Evolutionary conservation across 148 eudicot species (phyloP), one percentile per base, ranked within the genome.

Genomic region (Vaccinium darrowii): DNA sequence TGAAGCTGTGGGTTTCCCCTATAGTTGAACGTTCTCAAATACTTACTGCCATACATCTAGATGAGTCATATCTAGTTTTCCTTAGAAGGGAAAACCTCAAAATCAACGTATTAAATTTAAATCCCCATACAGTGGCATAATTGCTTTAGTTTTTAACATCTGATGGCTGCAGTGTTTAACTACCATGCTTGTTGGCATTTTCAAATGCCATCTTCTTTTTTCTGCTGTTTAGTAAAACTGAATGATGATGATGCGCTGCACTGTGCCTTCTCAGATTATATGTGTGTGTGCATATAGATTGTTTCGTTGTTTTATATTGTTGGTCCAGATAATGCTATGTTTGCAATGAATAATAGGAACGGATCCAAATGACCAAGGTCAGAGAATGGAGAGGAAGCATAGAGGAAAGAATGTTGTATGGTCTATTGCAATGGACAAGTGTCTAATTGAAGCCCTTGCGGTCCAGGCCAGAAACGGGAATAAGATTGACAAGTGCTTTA

Each of bases 391-490:
- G 60, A 72, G 73, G 84, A 82, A 72, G 67, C 84, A 82, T 82
- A 82, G 72, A 82, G 84, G 84, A 53, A 82, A 82, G 67, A 82
- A 82, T 7, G 84, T 82, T 33, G 84, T 82, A 9, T 82, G 84
- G 84, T 82, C 84, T 71, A n/a, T 82, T 9, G 84, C 78, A 52
- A 82, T 82, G 84, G 84, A 82, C 78, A 82, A 82, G 78, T 82
- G 84, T 72, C 78, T 82, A 5, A 82, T 82, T 72, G 84, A 82
- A 71, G 65, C 84, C 33, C 78, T 82, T 4, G 84, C 84, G 0
- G 74, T 82, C 79, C 84, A 82, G 65, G 84, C 84, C 19, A 82
- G 78, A 82, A 82, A 72, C 12, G 84, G 84, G 84, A 82, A 82
- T 72, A 82, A 82, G 53, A 82, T 82, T 72, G 84, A 82, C 84